Percentiles rank a stretch among this genome's conserved stretches.
phyloP scores from a whole-genome alignment of 2,329 filamentous ascomycete species.

The Pyrenophora tritici-repentis region DNA sequence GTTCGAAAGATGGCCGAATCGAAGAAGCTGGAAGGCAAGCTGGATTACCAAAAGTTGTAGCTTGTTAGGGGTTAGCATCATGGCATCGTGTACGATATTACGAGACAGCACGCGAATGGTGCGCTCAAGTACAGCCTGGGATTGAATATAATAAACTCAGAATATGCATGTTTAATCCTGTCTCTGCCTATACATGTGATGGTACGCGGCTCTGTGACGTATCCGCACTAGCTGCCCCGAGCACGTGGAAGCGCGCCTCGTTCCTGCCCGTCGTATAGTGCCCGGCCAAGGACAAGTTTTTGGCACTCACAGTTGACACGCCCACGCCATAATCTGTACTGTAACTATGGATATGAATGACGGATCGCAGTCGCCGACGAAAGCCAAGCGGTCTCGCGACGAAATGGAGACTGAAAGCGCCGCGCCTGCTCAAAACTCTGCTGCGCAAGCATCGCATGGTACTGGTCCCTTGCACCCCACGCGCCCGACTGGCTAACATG shows the following conservation, averaged over 20 bases:
- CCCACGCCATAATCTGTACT: constrained; percentile 1
- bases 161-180: too few species aligned
- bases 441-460: constrained; percentile 21
- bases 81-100: constrained; percentile 14
- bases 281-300: not conserved
- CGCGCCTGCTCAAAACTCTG: constrained; percentile 9
- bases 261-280: too few species aligned
- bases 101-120: not conserved
- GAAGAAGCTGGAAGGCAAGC: constrained; percentile 98
- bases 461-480: constrained; percentile 1
- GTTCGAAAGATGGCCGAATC: constrained; percentile 95
- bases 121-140: too few species aligned
- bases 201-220: too few species aligned
- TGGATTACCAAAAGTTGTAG: constrained; percentile 95
- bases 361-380: constrained; percentile 32
- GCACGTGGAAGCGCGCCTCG: constrained; percentile 25
- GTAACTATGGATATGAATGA: constrained; percentile 1
- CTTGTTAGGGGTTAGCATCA: constrained; percentile 9
- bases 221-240: too few species aligned
- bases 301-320: constrained; percentile 1
- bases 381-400: constrained; percentile 30
- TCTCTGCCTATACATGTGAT: too few species aligned
- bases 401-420: constrained; percentile 32
- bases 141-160: too few species aligned
- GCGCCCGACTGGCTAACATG: constrained; percentile 4